phyloP scores from a whole-genome alignment of 306 rosid species.

The Fragaria ananassa region DNA sequence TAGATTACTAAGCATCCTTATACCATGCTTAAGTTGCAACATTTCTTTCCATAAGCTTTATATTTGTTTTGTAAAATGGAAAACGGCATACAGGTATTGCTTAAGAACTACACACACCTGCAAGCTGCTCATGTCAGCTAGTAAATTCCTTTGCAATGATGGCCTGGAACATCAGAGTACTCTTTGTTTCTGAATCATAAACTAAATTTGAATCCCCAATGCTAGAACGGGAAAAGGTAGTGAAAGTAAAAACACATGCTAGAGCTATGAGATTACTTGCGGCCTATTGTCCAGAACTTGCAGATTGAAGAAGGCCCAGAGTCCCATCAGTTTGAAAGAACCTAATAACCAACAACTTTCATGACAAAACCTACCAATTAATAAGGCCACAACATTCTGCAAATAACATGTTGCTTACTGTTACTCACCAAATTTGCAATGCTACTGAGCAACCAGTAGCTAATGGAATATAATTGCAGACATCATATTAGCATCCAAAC shows the following conservation, averaged over 20 bases:
- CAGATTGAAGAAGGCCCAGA: constrained; percentile 5
- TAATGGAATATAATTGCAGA: neutral
- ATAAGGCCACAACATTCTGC: constrained; percentile 14
- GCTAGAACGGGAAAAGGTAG: neutral
- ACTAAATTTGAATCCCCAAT: neutral
- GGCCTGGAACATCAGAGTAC: neutral
- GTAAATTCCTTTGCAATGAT: neutral
- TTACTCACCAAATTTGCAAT: constrained; percentile 15
- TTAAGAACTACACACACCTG: constrained; percentile 8
- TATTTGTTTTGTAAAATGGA: neutral
- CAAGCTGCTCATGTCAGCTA: neutral
- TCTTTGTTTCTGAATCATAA: neutral
- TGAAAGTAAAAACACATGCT: neutral
- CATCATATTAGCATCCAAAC: neutral
- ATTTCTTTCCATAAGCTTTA: neutral
- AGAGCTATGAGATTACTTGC: constrained; percentile 8
- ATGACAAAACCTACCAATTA: neutral
- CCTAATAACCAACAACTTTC: constrained; percentile 8
- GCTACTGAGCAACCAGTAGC: constrained; percentile 5
- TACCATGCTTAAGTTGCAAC: neutral
- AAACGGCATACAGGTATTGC: neutral
- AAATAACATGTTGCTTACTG: neutral
- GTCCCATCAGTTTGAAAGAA: constrained; percentile 13
- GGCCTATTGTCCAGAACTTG: constrained; percentile 14
- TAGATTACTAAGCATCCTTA: neutral